These are phyloP conservation scores for Xylariaceae sp. DNA, from an alignment of 2,329 filamentous ascomycete genomes.

Conservation along the genomic window DNA sequence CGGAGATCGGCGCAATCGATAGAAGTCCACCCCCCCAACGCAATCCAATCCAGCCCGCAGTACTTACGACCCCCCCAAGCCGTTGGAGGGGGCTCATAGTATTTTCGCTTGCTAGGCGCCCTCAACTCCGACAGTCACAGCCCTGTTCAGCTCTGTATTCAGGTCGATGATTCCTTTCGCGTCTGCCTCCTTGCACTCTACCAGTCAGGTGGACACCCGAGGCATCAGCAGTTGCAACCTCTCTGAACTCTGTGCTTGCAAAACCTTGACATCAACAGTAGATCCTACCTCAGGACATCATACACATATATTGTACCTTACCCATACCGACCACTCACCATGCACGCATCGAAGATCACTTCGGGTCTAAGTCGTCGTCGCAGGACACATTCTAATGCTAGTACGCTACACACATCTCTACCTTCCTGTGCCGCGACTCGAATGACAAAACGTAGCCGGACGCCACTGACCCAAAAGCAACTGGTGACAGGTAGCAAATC, in stretches of 20 bases:
- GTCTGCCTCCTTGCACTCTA: too few relatives aligned
- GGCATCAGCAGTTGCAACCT: too few relatives aligned
- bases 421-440: neutral
- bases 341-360: constrained; percentile 27
- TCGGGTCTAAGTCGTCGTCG: constrained; percentile 25
- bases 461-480: neutral
- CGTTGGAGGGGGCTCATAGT: too few relatives aligned
- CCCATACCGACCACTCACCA: constrained; percentile 6
- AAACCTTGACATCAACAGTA: too few relatives aligned
- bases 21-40: constrained; percentile 13
- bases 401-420: constrained; percentile 17
- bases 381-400: constrained; percentile 27
- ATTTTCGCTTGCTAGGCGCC: too few relatives aligned
- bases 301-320: neutral
- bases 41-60: neutral
- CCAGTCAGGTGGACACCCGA: too few relatives aligned
- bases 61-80: too few relatives aligned
- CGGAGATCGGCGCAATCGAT: constrained; percentile 16
- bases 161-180: too few relatives aligned
- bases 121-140: too few relatives aligned
- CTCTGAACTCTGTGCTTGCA: too few relatives aligned
- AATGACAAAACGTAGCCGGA: constrained; percentile 1
- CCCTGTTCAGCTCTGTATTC: too few relatives aligned
- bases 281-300: neutral
- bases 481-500: constrained; percentile 25